These are phyloP conservation scores for slime mould (Dictyostelium discoideum) DNA, from an alignment of 78 protist species.

Conservation along the genomic window DNA sequence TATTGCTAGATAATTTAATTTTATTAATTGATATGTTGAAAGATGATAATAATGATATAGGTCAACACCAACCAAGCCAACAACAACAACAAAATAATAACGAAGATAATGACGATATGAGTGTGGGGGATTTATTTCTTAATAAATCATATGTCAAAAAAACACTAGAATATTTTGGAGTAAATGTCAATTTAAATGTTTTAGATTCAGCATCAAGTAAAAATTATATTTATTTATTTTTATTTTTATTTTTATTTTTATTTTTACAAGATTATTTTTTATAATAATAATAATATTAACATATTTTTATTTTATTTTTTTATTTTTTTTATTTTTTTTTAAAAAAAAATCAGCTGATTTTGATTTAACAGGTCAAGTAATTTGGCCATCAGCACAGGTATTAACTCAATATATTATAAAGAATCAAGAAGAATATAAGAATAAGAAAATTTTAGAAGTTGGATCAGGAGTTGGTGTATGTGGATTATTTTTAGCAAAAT, in stretches of 20 bases:
- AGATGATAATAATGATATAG: background rate
- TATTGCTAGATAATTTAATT: background rate
- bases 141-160: slow-evolving; percentile 41
- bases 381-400: slow-evolving; percentile 63
- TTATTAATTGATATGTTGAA: background rate
- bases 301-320: no score
- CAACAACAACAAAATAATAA: background rate
- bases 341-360: background rate
- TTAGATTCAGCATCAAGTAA: slow-evolving; percentile 48
- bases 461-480: slow-evolving; percentile 72
- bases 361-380: slow-evolving; percentile 70
- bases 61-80: background rate
- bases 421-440: background rate
- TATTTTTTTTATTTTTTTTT: background rate
- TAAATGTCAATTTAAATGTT: slow-evolving; percentile 8
- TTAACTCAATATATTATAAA: slow-evolving; percentile 46
- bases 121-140: slow-evolving; percentile 44
- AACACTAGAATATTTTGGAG: slow-evolving; percentile 26
- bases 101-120: slow-evolving; percentile 7
- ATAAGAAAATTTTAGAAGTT: slow-evolving; percentile 21
- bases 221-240: background rate
- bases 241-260: background rate
- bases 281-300: no score
- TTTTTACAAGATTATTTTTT: no score
- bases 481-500: slow-evolving; percentile 56